Evolutionary conservation across 2,329 filamentous ascomycete species (phyloP).

Genomic region (Calonectria pseudoreteaudii): DNA sequence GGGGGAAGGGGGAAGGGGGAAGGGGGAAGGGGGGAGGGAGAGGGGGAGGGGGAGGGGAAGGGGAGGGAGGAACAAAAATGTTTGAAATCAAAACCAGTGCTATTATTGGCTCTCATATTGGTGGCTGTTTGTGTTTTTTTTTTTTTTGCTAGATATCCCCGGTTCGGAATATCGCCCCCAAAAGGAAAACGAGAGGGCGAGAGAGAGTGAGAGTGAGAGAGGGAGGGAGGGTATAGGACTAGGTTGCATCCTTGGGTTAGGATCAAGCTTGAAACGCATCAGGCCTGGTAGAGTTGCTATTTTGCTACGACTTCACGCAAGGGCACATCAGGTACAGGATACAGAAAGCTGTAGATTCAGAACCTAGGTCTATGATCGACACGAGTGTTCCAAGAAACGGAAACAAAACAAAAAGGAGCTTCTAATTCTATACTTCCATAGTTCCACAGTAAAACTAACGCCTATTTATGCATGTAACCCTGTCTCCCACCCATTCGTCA

Average conservation of each 20-base stretch:
- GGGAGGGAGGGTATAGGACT: background rate
- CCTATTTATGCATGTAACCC: slow-evolving; percentile 20
- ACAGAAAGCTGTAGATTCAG: slow-evolving; percentile 2
- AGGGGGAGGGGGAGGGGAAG: background rate
- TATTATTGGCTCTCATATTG: background rate
- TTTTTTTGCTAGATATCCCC: slow-evolving; percentile 7
- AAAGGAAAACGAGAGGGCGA: background rate
- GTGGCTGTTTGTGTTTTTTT: background rate
- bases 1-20: too few relatives aligned
- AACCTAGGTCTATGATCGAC: slow-evolving; percentile 9
- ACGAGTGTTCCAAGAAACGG: background rate
- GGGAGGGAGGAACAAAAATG: background rate
- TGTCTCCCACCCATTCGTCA: slow-evolving; percentile 19
- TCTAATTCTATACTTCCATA: slow-evolving; percentile 31
- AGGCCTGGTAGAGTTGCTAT: background rate
- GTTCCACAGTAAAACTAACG: slow-evolving; percentile 26
- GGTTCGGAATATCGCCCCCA: background rate
- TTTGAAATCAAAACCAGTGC: background rate
- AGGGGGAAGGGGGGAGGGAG: background rate
- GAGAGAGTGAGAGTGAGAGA: background rate
- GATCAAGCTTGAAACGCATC: background rate
- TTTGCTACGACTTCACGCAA: background rate
- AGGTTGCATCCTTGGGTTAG: background rate
- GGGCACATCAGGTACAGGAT: background rate
- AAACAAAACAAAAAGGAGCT: slow-evolving; percentile 13